Percentiles rank a stretch among this genome's conserved stretches.
Evolutionary conservation across 139 green algal species (phyloP).

Genomic region (Mychonastes homosphaera): DNA sequence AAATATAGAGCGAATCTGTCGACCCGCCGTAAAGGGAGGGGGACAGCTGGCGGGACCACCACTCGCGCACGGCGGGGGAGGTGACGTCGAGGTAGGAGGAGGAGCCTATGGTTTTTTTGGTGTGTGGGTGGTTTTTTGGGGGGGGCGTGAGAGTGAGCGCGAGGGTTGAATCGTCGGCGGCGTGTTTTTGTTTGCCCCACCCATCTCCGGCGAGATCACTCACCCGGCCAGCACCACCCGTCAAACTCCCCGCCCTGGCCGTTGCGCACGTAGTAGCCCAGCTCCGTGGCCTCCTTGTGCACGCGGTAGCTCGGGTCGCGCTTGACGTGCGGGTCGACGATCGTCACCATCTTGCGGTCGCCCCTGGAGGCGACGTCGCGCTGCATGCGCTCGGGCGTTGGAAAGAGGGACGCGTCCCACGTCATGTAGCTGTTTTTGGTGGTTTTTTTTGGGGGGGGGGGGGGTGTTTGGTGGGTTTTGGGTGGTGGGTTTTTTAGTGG

Average conservation of each 20-base stretch:
- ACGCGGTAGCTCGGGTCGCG: slow-evolving; percentile 71
- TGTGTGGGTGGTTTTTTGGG: too few relatives aligned
- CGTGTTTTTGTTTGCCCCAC: too few relatives aligned
- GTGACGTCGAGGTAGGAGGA: slow-evolving; percentile 90
- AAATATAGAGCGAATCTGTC: slow-evolving; percentile 90
- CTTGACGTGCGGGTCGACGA: slow-evolving; percentile 98
- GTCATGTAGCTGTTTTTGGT: slow-evolving; percentile 81
- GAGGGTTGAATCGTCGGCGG: too few relatives aligned
- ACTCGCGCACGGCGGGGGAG: slow-evolving; percentile 65
- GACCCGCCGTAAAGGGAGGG: slow-evolving; percentile 69
- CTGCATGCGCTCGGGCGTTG: slow-evolving; percentile 34
- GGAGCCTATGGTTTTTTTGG: too few relatives aligned
- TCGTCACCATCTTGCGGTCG: slow-evolving; percentile 86
- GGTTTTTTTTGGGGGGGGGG: background rate
- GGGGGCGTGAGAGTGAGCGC: too few relatives aligned
- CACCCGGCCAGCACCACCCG: slow-evolving; percentile 94
- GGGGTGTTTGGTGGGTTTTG: background rate
- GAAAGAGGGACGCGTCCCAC: slow-evolving; percentile 85
- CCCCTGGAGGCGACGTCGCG: slow-evolving; percentile 1
- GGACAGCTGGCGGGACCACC: slow-evolving; percentile 85
- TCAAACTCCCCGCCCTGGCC: slow-evolving; percentile 79
- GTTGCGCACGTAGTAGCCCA: slow-evolving; percentile 79
- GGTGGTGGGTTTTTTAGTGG: too few relatives aligned
- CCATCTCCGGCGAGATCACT: too few relatives aligned
- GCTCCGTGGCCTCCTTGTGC: slow-evolving; percentile 68